Evolutionary conservation across 2,329 filamentous ascomycete species (phyloP).

Genomic region (Phaeoacremonium minimum): DNA sequence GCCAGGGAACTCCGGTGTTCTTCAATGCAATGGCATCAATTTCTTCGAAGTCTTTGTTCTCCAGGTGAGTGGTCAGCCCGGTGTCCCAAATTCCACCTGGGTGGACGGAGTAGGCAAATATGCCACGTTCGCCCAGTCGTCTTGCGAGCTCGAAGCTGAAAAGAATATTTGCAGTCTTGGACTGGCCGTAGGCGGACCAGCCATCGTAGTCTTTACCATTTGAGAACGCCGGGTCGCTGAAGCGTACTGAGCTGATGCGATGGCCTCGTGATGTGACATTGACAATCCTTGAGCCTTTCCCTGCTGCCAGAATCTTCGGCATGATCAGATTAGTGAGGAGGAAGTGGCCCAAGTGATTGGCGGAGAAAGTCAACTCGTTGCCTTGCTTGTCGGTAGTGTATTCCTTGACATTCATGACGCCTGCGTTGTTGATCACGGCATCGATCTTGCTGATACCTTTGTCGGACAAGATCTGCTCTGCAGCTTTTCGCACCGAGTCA

Average conservation of each 20-base stretch:
- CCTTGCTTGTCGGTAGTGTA: slow-evolving; percentile 31
- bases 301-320: slow-evolving; percentile 31
- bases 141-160: slow-evolving; percentile 15
- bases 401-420: slow-evolving; percentile 29
- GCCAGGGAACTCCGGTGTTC: background rate
- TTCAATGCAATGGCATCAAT: background rate
- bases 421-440: slow-evolving; percentile 41
- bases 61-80: background rate
- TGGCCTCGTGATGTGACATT: slow-evolving; percentile 32
- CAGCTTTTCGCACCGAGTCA: slow-evolving; percentile 28
- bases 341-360: slow-evolving; percentile 41
- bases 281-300: slow-evolving; percentile 26
- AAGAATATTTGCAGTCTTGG: slow-evolving; percentile 22
- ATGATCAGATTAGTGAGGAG: slow-evolving; percentile 40
- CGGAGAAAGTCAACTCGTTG: slow-evolving; percentile 37
- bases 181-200: slow-evolving; percentile 19
- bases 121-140: slow-evolving; percentile 7
- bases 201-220: slow-evolving; percentile 2
- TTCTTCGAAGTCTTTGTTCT: background rate
- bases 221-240: slow-evolving; percentile 18
- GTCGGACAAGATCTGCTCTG: slow-evolving; percentile 24
- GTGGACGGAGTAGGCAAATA: slow-evolving; percentile 6
- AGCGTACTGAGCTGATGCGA: slow-evolving; percentile 25
- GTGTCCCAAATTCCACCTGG: slow-evolving; percentile 4
- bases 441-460: slow-evolving; percentile 27